phyloP scores from a whole-genome alignment of 2,329 filamentous ascomycete genomes.

The Phyllosticta citribraziliensis region DNA sequence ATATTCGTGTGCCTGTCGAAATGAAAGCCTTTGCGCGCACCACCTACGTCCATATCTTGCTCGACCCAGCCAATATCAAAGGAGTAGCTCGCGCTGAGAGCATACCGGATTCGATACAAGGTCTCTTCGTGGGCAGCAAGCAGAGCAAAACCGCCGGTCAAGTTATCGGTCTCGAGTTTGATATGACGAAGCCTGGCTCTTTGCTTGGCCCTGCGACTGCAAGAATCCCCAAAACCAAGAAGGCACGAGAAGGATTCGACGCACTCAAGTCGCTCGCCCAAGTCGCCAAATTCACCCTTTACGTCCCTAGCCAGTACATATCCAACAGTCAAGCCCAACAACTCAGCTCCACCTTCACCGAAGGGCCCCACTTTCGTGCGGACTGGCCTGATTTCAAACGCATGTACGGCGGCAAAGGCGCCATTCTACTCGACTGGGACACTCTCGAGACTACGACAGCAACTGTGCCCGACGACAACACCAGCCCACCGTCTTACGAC shows the following conservation, averaged over 20 bases:
- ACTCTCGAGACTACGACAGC: not conserved
- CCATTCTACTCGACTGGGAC: not conserved
- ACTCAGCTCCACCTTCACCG: not conserved
- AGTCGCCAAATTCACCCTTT: not conserved
- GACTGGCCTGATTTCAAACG: not conserved
- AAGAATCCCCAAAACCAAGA: constrained; percentile 13
- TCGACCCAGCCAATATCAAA: not conserved
- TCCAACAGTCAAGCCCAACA: not conserved
- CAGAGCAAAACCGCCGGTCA: not conserved
- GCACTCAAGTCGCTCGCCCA: constrained; percentile 20
- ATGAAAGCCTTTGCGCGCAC: not conserved
- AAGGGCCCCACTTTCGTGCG: not conserved
- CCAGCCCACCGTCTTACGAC: constrained; percentile 9
- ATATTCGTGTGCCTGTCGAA: not conserved
- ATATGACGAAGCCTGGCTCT: not conserved
- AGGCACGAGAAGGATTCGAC: constrained; percentile 25
- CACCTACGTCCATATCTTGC: not conserved
- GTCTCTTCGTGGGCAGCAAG: not conserved
- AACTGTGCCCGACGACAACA: not conserved
- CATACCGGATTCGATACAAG: not conserved
- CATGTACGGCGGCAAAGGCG: not conserved
- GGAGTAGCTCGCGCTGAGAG: not conserved
- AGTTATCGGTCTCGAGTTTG: not conserved
- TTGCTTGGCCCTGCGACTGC: constrained; percentile 1
- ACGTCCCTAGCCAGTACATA: not conserved